phyloP scores from a whole-genome alignment of 108 stramenopile species.

The Nannochloropsis gaditana region DNA sequence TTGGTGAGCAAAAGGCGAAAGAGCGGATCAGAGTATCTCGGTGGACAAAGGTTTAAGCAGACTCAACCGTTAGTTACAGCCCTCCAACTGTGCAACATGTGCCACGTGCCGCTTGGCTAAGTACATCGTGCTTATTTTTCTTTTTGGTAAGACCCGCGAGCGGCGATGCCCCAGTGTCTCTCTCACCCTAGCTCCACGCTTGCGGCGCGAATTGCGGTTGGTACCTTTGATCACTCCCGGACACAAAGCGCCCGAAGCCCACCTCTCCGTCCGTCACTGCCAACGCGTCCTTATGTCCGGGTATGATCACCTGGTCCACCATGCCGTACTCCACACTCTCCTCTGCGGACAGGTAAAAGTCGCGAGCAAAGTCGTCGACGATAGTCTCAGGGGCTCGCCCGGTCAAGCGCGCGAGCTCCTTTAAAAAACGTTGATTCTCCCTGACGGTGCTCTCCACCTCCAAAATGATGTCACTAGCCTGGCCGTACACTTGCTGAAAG shows the following conservation, averaged over 20 bases:
- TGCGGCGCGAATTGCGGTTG: background rate
- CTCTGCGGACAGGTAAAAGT: slow-evolving; percentile 83
- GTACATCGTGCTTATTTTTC: background rate
- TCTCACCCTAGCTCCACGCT: background rate
- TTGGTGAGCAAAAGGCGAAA: slow-evolving; percentile 14
- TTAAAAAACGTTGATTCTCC: slow-evolving; percentile 66
- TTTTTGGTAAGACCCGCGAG: background rate
- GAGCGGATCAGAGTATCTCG: background rate
- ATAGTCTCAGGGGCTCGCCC: slow-evolving; percentile 68
- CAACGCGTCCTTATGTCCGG: background rate
- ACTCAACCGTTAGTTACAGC: too few relatives aligned
- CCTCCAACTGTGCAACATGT: too few relatives aligned
- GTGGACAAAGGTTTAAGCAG: too few relatives aligned
- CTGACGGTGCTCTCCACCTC: slow-evolving; percentile 67
- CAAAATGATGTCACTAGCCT: slow-evolving; percentile 74
- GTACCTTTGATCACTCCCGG: background rate
- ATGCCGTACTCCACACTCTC: slow-evolving; percentile 65
- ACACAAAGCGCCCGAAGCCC: background rate
- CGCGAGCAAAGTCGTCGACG: slow-evolving; percentile 71
- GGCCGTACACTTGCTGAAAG: slow-evolving; percentile 63
- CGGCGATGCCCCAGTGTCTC: too few relatives aligned
- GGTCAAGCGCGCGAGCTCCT: slow-evolving; percentile 66
- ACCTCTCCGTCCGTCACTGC: background rate
- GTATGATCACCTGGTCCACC: slow-evolving; percentile 42
- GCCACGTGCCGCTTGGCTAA: background rate